Evolutionary conservation across 2,329 filamentous ascomycete species (phyloP), one percentile per base, ranked within the genome.

Genomic region (Dendrostoma leiphaemia): DNA sequence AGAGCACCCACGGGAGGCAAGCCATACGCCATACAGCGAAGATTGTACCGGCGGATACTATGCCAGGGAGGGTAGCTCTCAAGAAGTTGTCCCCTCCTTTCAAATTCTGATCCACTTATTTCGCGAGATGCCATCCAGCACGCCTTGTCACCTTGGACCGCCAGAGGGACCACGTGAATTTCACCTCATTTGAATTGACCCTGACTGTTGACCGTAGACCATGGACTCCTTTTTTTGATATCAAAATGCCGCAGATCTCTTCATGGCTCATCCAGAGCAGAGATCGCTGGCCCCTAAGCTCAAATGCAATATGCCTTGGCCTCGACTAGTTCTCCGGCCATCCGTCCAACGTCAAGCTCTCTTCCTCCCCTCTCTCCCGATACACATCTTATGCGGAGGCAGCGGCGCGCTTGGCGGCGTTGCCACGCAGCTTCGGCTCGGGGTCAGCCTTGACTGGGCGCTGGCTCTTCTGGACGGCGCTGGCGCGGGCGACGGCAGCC

Each of bases 401-500:
- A 51, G 79, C 81, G 62, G 86, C 87, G 81, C 89, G 87, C 78
- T 82, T 82, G 68, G 89, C 90, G 82, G 91, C 90, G 64, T 80
- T 80, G 66, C 92, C 91, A 69, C 91, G 84, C 66, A 81, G 80
- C 85, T 96, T 95, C 69, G 74, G 71, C 77, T 86, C 85, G 66
- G 84, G 84, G 61, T 78, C 75, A 59, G 87, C 81, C 86, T 95
- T 95, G 77, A 87, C 84, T 65, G 86, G 78, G 72, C 81, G 82
- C 84, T 95, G 89, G 66, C 88, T 85, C 69, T 81, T 80, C 74
- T 87, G 89, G 80, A 96, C 83, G 68, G 91, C 91, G 68, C 87
- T 91, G 71, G 89, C 91, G 70, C 94, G 90, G 75, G 91, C 80
- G 69, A 97, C 86, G 67, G 93, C 92, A 68, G 81, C 80, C 69